Percentiles rank a stretch among this genome's conserved stretches.
These are phyloP conservation scores for Malbranchea zuffiana DNA, from an alignment of 2,329 filamentous ascomycete species.

Conservation along the genomic window DNA sequence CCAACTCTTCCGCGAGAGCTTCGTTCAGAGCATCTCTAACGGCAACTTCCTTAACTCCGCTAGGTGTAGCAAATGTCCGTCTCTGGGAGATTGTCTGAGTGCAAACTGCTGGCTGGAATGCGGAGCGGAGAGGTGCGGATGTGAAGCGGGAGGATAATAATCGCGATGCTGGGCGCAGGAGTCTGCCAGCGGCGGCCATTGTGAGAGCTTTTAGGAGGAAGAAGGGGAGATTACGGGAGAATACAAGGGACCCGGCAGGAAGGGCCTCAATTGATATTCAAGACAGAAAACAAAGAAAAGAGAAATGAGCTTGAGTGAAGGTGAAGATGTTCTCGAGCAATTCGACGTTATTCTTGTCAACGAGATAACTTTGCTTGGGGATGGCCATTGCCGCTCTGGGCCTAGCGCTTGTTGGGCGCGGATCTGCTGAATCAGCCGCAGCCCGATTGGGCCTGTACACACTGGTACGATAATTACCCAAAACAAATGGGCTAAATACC, in stretches of 20 bases:
- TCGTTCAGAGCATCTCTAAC: constrained; percentile 97
- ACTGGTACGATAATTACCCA: too few relatives aligned
- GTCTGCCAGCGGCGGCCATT: constrained; percentile 51
- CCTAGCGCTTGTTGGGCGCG: too few relatives aligned
- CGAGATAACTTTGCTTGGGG: too few relatives aligned
- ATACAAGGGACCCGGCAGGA: not conserved
- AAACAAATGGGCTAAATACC: too few relatives aligned
- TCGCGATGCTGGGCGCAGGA: constrained; percentile 54
- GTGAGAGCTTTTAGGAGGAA: constrained; percentile 38
- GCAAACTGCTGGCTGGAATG: constrained; percentile 42
- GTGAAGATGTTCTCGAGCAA: too few relatives aligned
- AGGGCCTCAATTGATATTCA: not conserved
- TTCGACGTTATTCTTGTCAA: too few relatives aligned
- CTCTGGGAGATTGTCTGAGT: constrained; percentile 38
- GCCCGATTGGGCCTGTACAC: too few relatives aligned
- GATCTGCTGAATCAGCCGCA: too few relatives aligned
- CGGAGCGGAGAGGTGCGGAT: constrained; percentile 42
- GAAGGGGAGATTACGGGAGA: constrained; percentile 29
- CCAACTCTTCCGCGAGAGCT: constrained; percentile 93
- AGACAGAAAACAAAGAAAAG: constrained; percentile 7
- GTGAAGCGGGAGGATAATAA: constrained; percentile 47
- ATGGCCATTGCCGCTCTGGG: too few relatives aligned
- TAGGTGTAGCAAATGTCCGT: constrained; percentile 47
- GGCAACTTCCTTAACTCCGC: constrained; percentile 78
- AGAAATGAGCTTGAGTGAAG: too few relatives aligned